A percentile compares a stretch with the other conserved stretches of the same genome.
phyloP scores from a whole-genome alignment of 305 asterid species.

The Fraxinus greggii region DNA sequence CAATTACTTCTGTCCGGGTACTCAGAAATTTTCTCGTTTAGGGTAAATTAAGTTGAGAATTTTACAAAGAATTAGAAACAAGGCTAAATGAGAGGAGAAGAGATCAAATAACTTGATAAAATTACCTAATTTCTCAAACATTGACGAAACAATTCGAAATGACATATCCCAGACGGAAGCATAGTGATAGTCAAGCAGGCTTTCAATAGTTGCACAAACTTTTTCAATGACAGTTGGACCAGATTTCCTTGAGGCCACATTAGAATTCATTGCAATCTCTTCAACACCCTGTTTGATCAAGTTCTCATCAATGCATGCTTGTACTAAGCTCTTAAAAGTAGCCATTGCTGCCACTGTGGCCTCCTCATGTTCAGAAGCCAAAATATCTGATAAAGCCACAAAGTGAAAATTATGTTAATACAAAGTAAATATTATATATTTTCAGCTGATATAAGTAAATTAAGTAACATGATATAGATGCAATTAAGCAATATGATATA shows the following conservation, averaged over 20 bases:
- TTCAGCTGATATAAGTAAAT: not conserved
- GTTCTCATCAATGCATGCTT: constrained; percentile 69
- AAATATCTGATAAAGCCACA: constrained; percentile 51
- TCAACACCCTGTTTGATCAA: constrained; percentile 76
- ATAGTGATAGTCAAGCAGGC: constrained; percentile 74
- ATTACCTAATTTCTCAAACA: constrained; percentile 86
- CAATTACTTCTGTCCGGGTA: constrained; percentile 6
- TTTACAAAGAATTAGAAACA: not conserved
- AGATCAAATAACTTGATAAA: constrained; percentile 8
- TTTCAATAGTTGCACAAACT: constrained; percentile 70
- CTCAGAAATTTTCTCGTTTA: constrained; percentile 2
- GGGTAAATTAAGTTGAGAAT: not conserved
- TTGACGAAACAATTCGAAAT: constrained; percentile 73
- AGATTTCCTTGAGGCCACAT: constrained; percentile 45
- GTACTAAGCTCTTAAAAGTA: constrained; percentile 69
- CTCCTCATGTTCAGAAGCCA: constrained; percentile 85
- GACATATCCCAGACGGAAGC: constrained; percentile 80
- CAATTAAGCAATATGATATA: not conserved
- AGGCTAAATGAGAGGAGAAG: not conserved
- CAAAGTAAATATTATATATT: not conserved
- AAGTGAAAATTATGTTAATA: constrained; percentile 11
- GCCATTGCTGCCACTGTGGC: constrained; percentile 68
- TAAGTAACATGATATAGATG: not conserved
- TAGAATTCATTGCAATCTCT: constrained; percentile 39
- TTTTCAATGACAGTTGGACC: constrained; percentile 77